phyloP scores from a whole-genome alignment of 139 green algal species.

The Chlorella vulgaris region DNA sequence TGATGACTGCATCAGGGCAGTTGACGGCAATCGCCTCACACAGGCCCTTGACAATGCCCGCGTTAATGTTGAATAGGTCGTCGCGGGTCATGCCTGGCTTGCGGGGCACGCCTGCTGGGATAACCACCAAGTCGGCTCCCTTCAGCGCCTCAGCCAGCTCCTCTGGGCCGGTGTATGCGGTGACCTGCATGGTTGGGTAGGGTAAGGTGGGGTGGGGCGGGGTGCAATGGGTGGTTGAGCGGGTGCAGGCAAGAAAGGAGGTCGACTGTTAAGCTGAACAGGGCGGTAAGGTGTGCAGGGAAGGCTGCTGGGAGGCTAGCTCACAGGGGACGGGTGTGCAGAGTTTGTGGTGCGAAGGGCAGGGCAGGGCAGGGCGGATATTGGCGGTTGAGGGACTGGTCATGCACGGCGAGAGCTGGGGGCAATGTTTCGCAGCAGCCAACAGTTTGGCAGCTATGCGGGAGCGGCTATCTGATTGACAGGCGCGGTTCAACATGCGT shows the following conservation, averaged over 20 bases:
- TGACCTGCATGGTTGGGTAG: conserved; percentile 45
- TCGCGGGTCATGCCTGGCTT: conserved; percentile 99
- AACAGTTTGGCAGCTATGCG: neutral
- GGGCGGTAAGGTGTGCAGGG: no score
- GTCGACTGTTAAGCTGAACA: no score
- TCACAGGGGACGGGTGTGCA: no score
- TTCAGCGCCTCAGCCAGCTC: conserved; percentile 82
- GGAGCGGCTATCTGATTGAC: no score
- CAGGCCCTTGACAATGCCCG: conserved; percentile 91
- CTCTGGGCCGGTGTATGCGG: conserved; percentile 76
- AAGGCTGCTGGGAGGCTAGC: no score
- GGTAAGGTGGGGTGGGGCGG: neutral
- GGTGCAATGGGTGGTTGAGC: neutral
- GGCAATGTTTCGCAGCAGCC: no score
- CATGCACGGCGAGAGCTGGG: no score
- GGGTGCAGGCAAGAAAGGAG: neutral
- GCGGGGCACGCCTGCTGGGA: conserved; percentile 91
- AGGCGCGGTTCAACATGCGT: no score
- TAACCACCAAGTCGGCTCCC: conserved; percentile 93
- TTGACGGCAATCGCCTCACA: conserved; percentile 75
- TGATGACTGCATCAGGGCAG: conserved; percentile 74
- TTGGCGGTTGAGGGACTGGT: no score
- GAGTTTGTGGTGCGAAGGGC: no score
- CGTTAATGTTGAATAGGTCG: conserved; percentile 99
- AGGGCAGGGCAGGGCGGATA: no score